Percentiles rank a stretch among this genome's conserved stretches.
These are phyloP conservation scores for Wallacemonas rigidus DNA, from an alignment of 208 protist species.

Conservation along the genomic window DNA sequence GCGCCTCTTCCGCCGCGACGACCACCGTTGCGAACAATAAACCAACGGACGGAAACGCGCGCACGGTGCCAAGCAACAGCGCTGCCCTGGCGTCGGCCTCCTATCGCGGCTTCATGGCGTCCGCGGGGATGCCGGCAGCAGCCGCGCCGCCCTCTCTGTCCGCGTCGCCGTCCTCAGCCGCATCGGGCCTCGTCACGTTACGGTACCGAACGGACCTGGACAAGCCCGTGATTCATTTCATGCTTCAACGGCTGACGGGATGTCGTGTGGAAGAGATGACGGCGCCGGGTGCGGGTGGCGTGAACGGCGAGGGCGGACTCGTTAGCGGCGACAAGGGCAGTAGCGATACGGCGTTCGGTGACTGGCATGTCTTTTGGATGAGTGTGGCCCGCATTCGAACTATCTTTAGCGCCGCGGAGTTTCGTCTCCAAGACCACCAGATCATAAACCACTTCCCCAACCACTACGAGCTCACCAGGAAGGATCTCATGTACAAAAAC, in stretches of 20 bases:
- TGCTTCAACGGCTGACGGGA: conserved; percentile 51
- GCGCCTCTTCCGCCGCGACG: neutral
- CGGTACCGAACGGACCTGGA: conserved; percentile 86
- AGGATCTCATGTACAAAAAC: conserved; percentile 98
- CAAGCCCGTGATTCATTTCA: conserved; percentile 86
- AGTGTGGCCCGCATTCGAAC: conserved; percentile 69
- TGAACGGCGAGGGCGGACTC: conserved; percentile 25
- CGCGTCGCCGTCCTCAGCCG: neutral
- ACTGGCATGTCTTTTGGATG: conserved; percentile 93
- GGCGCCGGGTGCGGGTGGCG: neutral
- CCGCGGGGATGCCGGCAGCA: neutral
- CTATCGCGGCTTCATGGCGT: conserved; percentile 3
- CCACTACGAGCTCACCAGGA: conserved; percentile 96
- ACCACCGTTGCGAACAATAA: neutral
- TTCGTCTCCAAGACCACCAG: conserved; percentile 81
- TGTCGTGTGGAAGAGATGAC: conserved; percentile 35
- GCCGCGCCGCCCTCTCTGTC: neutral
- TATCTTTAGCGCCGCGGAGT: conserved; percentile 69
- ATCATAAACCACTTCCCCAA: conserved; percentile 98
- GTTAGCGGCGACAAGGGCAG: conserved; percentile 5
- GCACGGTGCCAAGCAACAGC: neutral
- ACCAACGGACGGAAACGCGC: neutral
- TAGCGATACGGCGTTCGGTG: conserved; percentile 48
- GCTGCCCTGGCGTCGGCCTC: neutral
- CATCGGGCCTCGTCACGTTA: conserved; percentile 21